Evolutionary conservation across 1,284 basidiomycete genomes (phyloP), one percentile per base, ranked within the genome.

Genomic region (Irpex sp.): DNA sequence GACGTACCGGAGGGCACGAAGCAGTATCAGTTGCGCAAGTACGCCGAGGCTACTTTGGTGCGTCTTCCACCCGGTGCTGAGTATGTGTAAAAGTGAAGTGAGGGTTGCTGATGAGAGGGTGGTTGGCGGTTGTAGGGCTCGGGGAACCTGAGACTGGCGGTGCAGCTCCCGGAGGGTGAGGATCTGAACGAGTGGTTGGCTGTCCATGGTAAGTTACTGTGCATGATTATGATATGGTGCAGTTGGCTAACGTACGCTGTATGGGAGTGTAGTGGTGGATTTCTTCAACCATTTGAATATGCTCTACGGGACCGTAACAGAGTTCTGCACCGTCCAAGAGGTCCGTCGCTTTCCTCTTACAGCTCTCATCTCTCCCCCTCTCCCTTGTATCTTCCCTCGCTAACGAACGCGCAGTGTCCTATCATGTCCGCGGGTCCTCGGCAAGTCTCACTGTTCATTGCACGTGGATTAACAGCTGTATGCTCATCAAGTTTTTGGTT

Each of bases 351-450:
- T n/a, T n/a, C n/a, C n/a, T n/a, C n/a, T n/a, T n/a, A n/a, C n/a
- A n/a, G n/a, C n/a, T n/a, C n/a, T n/a, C n/a, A n/a, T n/a, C n/a
- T n/a, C n/a, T n/a, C n/a, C n/a, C n/a, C n/a, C n/a, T n/a, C n/a
- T n/a, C n/a, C n/a, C n/a, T 51, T 10, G 10, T 51, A 23, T 33
- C 53, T 36, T 8, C 14, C 28, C 1, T 28, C 5, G 14, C 23
- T 28, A 28, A 28, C 28, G 28, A 28, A 28, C 28, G 28, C 28
- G 6, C 16, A 96, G 90, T 99, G 97, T 73, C 94, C 95, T 5
- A 91, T 98, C 67, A 99, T 99, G 97, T 97, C 95, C 71, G 96
- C 97, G 6, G 97, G 97, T 9, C 94, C 96, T 67, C 86, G 96
- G 90, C 96, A 68, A 67, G 84, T n/a, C n/a, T n/a, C n/a, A n/a